Evolutionary conservation across 139 green algal species (phyloP), one percentile per base, ranked within the genome.

Genomic region (Deuterostichococcus epilithicus): DNA sequence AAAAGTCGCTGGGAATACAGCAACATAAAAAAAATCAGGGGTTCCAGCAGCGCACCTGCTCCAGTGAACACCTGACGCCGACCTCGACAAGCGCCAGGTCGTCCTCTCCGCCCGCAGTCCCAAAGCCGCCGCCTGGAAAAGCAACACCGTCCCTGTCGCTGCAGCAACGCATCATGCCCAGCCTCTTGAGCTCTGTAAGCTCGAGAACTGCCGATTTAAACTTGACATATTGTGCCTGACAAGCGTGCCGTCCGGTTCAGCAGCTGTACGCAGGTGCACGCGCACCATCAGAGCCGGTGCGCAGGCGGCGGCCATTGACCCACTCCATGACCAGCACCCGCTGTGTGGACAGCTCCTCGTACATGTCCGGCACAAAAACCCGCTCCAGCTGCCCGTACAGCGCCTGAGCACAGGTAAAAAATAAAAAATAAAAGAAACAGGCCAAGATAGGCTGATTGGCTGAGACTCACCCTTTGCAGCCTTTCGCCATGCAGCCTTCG

Each of bases 321-420:
- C 93, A 97, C 82, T 97, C 93, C 93, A 97, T 97, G 1, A 93
- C 87, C 39, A 97, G 80, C 34, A 97, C 88, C 26, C 85, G 75
- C 37, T 73, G 78, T 0, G 88, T 89, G 32, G 83, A 87, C 30
- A 89, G 36, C 10, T 83, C 82, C 26, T 69, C 37, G 69, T 78
- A 60, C 87, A 90, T 90, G 35, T 81, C 39, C 1, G 88, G 88
- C 44, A 90, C 83, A 76, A 86, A 91, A 6, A 92, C 81, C 3
- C 80, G 81, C 78, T 84, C 74, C 59, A 76, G n/a, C 45, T 20
- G 8, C 3, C 52, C 52, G 28, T 63, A 63, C 52, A 63, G 52
- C 52, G 52, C 52, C 52, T 63, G 52, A n/a, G 42, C 42, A 13
- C 42, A 52, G 8, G 42, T 13, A 52, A 13, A 52, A 52, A 23